Conservation (phyloP, 2,329 filamentous ascomycete genomes). For the Arthrocladium fulminans region DNA sequence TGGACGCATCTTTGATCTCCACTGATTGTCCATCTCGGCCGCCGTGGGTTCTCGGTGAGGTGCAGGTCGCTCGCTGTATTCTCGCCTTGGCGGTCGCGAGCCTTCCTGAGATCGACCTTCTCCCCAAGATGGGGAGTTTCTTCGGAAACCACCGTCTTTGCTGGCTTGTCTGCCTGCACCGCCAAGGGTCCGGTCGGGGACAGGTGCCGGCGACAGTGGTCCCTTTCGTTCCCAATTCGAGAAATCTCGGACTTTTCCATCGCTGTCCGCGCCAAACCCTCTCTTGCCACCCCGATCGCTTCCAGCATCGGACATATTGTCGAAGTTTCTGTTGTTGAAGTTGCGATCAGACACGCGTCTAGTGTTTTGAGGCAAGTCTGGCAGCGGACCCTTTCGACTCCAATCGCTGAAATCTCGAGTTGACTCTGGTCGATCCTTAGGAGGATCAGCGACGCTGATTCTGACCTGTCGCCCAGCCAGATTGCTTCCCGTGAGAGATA, state of each 20-base stretch:
- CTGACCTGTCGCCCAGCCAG: constrained; percentile 86
- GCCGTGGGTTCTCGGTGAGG: constrained; percentile 69
- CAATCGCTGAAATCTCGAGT: constrained; percentile 74
- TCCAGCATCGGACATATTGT: constrained; percentile 45
- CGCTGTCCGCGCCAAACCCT: constrained; percentile 57
- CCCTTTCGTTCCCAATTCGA: constrained; percentile 93
- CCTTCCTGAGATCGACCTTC: constrained; percentile 61
- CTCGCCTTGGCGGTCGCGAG: constrained; percentile 68
- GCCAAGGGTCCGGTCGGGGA: constrained; percentile 27
- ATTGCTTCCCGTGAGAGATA: constrained; percentile 68
- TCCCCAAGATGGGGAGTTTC: constrained; percentile 66
- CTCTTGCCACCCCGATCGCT: constrained; percentile 62
- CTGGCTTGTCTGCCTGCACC: constrained; percentile 52
- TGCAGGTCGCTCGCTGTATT: constrained; percentile 61
- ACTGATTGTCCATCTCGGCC: constrained; percentile 85
- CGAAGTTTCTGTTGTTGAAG: constrained; percentile 48
- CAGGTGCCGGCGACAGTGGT: constrained; percentile 56
- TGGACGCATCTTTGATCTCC: constrained; percentile 86
- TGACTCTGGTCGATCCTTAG: constrained; percentile 74
- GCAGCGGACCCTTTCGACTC: constrained; percentile 84
- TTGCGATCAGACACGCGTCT: constrained; percentile 48
- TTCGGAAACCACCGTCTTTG: constrained; percentile 54
- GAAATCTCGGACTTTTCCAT: constrained; percentile 71
- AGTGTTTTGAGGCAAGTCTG: constrained; percentile 55
- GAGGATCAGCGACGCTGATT: constrained; percentile 93